A percentile compares a stretch with the other conserved stretches of the same genome.
Evolutionary conservation across 805 yeast genomes (phyloP).

Genomic region (Ogataea methanolica): DNA sequence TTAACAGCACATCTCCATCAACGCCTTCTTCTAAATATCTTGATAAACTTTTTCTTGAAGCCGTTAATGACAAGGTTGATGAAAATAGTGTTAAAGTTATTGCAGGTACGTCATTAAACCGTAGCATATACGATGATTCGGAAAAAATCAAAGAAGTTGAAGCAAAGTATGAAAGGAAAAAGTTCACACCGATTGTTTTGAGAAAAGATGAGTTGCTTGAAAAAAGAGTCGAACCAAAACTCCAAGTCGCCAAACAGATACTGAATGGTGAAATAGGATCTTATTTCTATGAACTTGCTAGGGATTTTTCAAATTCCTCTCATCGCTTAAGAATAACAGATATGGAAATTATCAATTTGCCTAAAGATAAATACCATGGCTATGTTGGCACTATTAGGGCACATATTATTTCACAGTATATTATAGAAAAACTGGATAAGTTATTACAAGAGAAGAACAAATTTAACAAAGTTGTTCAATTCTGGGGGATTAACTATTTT

Average conservation of each 20-base stretch:
- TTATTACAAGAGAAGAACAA: constrained; percentile 26
- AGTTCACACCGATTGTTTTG: constrained; percentile 13
- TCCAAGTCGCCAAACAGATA: constrained; percentile 14
- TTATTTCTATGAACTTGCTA: constrained; percentile 47
- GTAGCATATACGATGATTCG: constrained; percentile 13
- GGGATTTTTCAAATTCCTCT: constrained; percentile 34
- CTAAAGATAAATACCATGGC: constrained; percentile 51
- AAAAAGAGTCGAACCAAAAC: constrained; percentile 5
- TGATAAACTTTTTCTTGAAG: constrained; percentile 14
- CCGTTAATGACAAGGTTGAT: constrained; percentile 4
- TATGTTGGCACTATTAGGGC: constrained; percentile 60
- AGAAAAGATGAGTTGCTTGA: constrained; percentile 6
- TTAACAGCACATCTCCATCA: neutral
- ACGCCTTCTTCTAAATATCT: constrained; percentile 14
- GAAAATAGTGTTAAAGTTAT: neutral
- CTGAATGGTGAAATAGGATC: constrained; percentile 41
- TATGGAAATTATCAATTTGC: constrained; percentile 41
- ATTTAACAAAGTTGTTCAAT: constrained; percentile 43
- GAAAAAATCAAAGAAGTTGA: constrained; percentile 9
- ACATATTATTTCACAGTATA: constrained; percentile 39
- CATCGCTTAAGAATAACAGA: constrained; percentile 39
- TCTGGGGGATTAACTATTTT: constrained; percentile 60
- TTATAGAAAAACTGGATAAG: constrained; percentile 30
- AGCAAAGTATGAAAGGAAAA: constrained; percentile 11
- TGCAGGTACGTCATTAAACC: neutral